A percentile compares a stretch with the other conserved stretches of the same genome.
Conservation (phyloP, 2,329 filamentous ascomycete genomes). For the Chaetomium sp. region DNA sequence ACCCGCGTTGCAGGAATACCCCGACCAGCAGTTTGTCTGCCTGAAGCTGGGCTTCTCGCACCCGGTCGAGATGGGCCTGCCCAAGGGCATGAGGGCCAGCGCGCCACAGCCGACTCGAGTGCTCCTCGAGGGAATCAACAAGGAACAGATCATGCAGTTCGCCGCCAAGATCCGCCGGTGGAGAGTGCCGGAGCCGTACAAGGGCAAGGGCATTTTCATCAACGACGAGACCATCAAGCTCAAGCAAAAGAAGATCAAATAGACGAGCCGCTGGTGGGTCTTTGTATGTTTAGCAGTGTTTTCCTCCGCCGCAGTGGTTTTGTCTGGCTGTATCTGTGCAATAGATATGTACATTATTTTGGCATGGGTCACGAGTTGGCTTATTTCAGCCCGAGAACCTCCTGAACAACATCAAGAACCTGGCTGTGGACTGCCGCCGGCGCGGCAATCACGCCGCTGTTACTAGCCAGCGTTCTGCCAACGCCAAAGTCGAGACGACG, state of each 20-base stretch:
- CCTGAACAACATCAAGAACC: constrained; percentile 80
- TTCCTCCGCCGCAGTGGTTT: constrained; percentile 15
- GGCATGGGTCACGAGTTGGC: constrained; percentile 7
- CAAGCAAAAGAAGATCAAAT: constrained; percentile 98
- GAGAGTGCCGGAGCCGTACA: constrained; percentile 94
- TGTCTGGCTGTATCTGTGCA: constrained; percentile 27
- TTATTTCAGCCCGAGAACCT: constrained; percentile 62
- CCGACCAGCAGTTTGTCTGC: constrained; percentile 84
- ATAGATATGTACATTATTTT: constrained; percentile 35
- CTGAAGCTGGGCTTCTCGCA: constrained; percentile 97
- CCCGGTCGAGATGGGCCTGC: constrained; percentile 86
- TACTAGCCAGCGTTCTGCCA: constrained; percentile 82
- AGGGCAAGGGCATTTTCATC: constrained; percentile 98
- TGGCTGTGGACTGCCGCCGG: constrained; percentile 72
- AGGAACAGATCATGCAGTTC: constrained; percentile 85
- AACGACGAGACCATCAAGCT: constrained; percentile 97
- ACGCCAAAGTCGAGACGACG: constrained; percentile 82
- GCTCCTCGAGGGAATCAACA: constrained; percentile 83
- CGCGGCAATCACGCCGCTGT: constrained; percentile 92
- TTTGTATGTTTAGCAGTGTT: constrained; percentile 30
- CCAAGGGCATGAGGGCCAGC: constrained; percentile 79
- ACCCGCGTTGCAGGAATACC: constrained; percentile 72
- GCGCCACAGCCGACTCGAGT: constrained; percentile 90
- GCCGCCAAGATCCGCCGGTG: constrained; percentile 85
- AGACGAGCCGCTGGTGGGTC: constrained; percentile 40